These are phyloP conservation scores for Ceratobasidium sp. DNA, from an alignment of 1,284 basidiomycete species.

Conservation along the genomic window DNA sequence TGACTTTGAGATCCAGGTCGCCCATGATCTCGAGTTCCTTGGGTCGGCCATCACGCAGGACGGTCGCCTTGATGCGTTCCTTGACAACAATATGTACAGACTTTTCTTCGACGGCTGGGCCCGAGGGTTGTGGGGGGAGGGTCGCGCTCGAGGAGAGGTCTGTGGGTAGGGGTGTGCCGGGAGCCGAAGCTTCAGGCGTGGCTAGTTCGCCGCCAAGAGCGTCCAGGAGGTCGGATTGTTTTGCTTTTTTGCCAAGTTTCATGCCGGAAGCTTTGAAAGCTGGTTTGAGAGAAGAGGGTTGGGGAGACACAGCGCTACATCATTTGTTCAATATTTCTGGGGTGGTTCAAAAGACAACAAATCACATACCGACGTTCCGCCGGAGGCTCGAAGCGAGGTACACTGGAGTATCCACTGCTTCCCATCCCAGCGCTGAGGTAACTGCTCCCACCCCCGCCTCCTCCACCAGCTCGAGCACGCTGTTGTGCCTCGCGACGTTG, in stretches of 20 bases:
- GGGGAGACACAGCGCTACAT: slow-evolving; percentile 31
- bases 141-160: slow-evolving; percentile 57
- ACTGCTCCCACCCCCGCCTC: slow-evolving; percentile 61
- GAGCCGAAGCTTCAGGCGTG: slow-evolving; percentile 66
- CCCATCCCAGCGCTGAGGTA: slow-evolving; percentile 72
- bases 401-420: slow-evolving; percentile 72
- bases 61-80: slow-evolving; percentile 84
- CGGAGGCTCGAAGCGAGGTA: slow-evolving; percentile 76
- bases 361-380: slow-evolving; percentile 45
- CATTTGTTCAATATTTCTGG: not conserved
- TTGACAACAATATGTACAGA: slow-evolving; percentile 85
- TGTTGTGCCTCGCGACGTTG: slow-evolving; percentile 94
- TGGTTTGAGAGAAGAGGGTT: slow-evolving; percentile 58
- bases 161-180: slow-evolving; percentile 64
- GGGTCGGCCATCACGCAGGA: slow-evolving; percentile 92
- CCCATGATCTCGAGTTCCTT: slow-evolving; percentile 93
- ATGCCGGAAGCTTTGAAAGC: slow-evolving; percentile 97
- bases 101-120: slow-evolving; percentile 56
- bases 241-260: slow-evolving; percentile 98
- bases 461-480: slow-evolving; percentile 68
- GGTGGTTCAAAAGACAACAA: not conserved
- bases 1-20: slow-evolving; percentile 91
- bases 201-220: slow-evolving; percentile 86
- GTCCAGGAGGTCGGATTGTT: slow-evolving; percentile 88
- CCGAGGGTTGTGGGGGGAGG: slow-evolving; percentile 78